These are phyloP conservation scores for Cystobasidium pallidum DNA, from an alignment of 1,284 basidiomycete genomes.

Conservation along the genomic window DNA sequence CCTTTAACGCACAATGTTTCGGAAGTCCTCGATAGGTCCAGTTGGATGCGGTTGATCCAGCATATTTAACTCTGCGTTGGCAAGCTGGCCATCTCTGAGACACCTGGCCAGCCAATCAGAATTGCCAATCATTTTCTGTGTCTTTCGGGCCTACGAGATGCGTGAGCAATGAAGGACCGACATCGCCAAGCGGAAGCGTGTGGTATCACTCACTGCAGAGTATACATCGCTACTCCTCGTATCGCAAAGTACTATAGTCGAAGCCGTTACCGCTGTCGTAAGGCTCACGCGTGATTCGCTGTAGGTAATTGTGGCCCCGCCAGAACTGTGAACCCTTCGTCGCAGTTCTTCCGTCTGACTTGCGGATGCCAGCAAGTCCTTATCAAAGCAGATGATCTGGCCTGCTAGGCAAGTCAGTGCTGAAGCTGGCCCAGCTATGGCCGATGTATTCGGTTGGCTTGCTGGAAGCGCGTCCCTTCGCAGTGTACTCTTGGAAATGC, in stretches of 20 bases:
- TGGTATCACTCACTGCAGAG: constrained; percentile 3
- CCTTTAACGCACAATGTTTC: constrained; percentile 1
- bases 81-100: neutral
- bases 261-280: constrained; percentile 1
- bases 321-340: neutral
- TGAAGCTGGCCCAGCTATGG: neutral
- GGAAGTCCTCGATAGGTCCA: neutral
- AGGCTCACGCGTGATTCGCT: neutral
- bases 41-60: constrained; percentile 12
- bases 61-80: constrained; percentile 16
- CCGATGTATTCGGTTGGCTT: neutral
- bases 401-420: neutral
- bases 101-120: constrained; percentile 13
- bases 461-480: neutral
- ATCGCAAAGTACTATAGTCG: neutral
- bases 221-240: constrained; percentile 1
- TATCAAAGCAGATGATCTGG: constrained; percentile 6
- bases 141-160: neutral
- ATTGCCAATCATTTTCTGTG: constrained; percentile 22
- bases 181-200: neutral
- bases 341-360: neutral
- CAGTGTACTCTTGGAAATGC: no score
- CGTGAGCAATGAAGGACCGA: neutral
- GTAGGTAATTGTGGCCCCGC: neutral
- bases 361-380: no score